Evolutionary conservation across 805 yeast species (phyloP).

Genomic region (Ogataea glucozyma): DNA sequence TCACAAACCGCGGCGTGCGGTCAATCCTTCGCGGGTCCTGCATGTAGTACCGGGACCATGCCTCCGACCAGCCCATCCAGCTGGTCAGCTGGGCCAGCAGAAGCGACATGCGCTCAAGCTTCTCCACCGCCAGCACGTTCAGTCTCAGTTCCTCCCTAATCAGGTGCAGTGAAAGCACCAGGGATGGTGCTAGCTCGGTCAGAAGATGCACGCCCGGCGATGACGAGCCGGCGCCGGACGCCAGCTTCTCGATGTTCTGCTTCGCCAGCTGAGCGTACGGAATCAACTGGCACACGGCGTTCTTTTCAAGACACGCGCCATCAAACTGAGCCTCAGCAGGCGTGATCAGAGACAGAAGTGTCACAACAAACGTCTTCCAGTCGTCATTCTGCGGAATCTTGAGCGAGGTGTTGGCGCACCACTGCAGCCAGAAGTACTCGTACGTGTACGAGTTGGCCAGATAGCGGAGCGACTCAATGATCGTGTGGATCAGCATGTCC

Average conservation of each 20-base stretch:
- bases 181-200: constrained; percentile 58
- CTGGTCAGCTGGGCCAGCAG: constrained; percentile 61
- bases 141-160: constrained; percentile 73
- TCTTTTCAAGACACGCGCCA: constrained; percentile 14
- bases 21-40: constrained; percentile 39
- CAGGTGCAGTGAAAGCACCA: constrained; percentile 69
- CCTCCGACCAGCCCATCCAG: constrained; percentile 75
- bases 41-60: constrained; percentile 62
- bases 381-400: constrained; percentile 44
- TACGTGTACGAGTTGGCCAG: constrained; percentile 58
- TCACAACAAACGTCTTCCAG: constrained; percentile 59
- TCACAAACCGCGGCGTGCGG: constrained; percentile 39
- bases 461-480: constrained; percentile 52
- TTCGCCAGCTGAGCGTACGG: constrained; percentile 27
- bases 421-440: constrained; percentile 59
- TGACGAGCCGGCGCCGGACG: constrained; percentile 8
- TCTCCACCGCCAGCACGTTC: constrained; percentile 44
- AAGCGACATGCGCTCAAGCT: constrained; percentile 45
- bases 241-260: constrained; percentile 16
- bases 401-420: constrained; percentile 57
- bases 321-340: constrained; percentile 42
- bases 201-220: constrained; percentile 40
- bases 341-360: constrained; percentile 50
- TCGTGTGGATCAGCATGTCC: constrained; percentile 42
- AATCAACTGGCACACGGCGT: constrained; percentile 29